These are phyloP conservation scores for Eragrostis curvula DNA, from an alignment of 176 grass and related monocot species.

Conservation along the genomic window DNA sequence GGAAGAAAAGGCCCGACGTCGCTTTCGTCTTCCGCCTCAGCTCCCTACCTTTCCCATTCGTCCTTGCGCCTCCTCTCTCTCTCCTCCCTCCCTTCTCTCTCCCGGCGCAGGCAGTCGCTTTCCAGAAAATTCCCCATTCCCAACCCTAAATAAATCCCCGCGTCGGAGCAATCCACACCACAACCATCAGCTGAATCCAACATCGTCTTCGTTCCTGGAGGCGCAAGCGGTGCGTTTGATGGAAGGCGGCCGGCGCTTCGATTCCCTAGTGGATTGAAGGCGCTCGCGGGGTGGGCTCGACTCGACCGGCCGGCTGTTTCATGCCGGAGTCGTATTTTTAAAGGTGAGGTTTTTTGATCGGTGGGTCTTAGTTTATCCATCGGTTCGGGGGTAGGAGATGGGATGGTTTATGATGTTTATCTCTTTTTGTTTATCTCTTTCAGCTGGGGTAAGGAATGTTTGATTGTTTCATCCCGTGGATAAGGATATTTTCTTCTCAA, in stretches of 20 bases:
- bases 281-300: background rate
- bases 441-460: background rate
- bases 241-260: background rate
- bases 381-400: background rate
- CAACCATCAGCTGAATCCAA: background rate
- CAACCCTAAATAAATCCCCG: slow-evolving; percentile 61
- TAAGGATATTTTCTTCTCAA: background rate
- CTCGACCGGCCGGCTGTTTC: background rate
- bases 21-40: slow-evolving; percentile 32
- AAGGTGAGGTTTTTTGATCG: slow-evolving; percentile 36
- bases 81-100: background rate
- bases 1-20: slow-evolving; percentile 26
- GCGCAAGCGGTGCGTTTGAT: background rate
- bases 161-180: background rate
- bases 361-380: background rate
- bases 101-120: slow-evolving; percentile 32
- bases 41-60: slow-evolving; percentile 25
- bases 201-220: background rate
- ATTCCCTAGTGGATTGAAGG: slow-evolving; percentile 31
- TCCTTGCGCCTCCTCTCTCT: slow-evolving; percentile 6
- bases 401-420: background rate
- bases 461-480: slow-evolving; percentile 1
- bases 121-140: slow-evolving; percentile 46
- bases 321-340: background rate
- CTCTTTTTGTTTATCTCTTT: background rate